phyloP scores from a whole-genome alignment of 1,284 basidiomycete species.

The Moesziomyces sp. region DNA sequence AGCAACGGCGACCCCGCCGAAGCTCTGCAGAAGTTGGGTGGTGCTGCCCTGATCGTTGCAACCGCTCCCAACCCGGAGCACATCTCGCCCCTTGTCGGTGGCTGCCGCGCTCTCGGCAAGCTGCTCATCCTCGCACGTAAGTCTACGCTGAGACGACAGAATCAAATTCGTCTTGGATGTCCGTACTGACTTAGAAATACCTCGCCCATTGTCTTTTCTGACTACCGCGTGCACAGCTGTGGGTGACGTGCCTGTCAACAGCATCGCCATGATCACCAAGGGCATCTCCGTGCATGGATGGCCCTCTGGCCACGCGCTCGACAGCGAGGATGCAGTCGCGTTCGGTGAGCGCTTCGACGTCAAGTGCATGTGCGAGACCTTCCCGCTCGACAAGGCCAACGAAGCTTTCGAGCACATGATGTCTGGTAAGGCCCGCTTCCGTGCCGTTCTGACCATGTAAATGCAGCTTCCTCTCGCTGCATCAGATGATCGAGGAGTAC shows the following conservation, averaged over 20 bases:
- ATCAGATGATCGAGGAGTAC: no score
- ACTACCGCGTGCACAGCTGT: slow-evolving; percentile 19
- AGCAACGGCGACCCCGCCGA: slow-evolving; percentile 60
- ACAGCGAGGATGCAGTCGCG: slow-evolving; percentile 66
- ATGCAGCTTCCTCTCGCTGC: no score
- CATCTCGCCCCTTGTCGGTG: slow-evolving; percentile 64
- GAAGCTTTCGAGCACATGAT: slow-evolving; percentile 68
- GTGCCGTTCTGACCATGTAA: slow-evolving; percentile 61
- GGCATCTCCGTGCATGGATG: slow-evolving; percentile 67
- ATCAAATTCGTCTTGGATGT: no score
- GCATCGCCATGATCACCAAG: slow-evolving; percentile 66
- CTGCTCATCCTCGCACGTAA: slow-evolving; percentile 60
- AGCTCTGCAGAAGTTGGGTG: slow-evolving; percentile 68
- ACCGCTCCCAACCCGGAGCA: slow-evolving; percentile 67
- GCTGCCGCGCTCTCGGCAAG: slow-evolving; percentile 67
- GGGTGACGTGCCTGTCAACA: slow-evolving; percentile 44
- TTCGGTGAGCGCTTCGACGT: slow-evolving; percentile 65
- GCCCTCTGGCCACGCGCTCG: slow-evolving; percentile 65
- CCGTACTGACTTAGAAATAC: background rate
- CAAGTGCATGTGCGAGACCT: slow-evolving; percentile 67
- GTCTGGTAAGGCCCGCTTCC: slow-evolving; percentile 66
- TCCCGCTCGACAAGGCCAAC: slow-evolving; percentile 67
- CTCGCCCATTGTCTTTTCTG: background rate
- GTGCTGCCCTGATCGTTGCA: slow-evolving; percentile 67
- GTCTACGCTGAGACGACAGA: background rate